Conservation (phyloP, 495 filamentous ascomycete species). For the Talaromyces proteolyticus region DNA sequence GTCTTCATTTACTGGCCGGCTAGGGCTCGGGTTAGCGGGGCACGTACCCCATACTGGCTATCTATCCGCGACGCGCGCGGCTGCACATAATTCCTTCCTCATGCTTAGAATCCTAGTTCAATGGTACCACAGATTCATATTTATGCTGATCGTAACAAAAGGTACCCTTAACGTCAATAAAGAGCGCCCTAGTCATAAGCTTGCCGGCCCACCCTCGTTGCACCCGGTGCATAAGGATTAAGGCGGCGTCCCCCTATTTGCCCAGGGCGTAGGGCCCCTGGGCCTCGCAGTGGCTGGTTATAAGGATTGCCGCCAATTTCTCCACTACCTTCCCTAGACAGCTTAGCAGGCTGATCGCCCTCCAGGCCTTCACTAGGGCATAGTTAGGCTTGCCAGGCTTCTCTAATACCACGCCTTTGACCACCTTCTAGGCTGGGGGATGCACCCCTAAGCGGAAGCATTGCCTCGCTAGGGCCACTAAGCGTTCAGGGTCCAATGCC, state of each 20-base stretch:
- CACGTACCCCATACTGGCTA: no score
- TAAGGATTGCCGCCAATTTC: slow-evolving; percentile 1
- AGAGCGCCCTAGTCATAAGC: no score
- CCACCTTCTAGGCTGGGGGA: not conserved
- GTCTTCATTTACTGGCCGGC: no score
- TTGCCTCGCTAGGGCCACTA: not conserved
- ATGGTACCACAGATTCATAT: no score
- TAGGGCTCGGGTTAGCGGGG: no score
- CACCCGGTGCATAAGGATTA: no score
- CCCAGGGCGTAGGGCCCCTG: not conserved
- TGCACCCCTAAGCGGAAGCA: not conserved
- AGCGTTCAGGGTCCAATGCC: not conserved
- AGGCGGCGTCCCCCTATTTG: not conserved
- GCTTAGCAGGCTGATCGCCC: slow-evolving; percentile 1
- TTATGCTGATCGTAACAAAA: no score
- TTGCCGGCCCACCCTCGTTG: no score
- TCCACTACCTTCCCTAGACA: slow-evolving; percentile 5
- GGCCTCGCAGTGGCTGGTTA: not conserved
- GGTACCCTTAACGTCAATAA: no score
- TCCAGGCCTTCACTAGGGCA: not conserved
- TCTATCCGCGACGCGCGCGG: no score
- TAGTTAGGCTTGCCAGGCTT: not conserved
- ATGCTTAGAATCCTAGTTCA: no score
- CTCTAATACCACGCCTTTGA: not conserved
- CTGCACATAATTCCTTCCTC: no score